Percentiles rank a stretch among this genome's conserved stretches.
Evolutionary conservation across 2,329 filamentous ascomycete species (phyloP).

Genomic region (Cladophialophora chaetospira): DNA sequence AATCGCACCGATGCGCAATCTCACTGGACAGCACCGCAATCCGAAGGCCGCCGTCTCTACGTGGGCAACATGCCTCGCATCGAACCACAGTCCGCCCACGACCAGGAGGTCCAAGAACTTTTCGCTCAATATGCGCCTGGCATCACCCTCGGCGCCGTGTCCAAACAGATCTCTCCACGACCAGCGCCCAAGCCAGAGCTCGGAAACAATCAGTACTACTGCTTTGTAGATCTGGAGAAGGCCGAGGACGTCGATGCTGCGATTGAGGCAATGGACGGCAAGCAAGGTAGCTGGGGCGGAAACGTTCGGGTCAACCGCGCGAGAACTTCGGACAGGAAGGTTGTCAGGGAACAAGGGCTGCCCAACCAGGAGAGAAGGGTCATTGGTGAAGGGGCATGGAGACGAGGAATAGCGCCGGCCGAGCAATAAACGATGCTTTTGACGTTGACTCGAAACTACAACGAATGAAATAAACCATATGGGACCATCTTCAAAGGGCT

Average conservation of each 20-base stretch:
- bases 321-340: constrained; percentile 30
- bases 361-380: constrained; percentile 4
- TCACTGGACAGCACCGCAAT: constrained; percentile 34
- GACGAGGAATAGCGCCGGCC: neutral
- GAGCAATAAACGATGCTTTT: neutral
- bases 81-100: constrained; percentile 44
- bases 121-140: constrained; percentile 41
- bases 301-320: constrained; percentile 45
- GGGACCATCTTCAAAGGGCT: too few species aligned
- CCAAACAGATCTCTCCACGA: constrained; percentile 60
- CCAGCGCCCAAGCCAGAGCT: constrained; percentile 53
- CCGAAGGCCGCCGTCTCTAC: constrained; percentile 47
- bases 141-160: constrained; percentile 50
- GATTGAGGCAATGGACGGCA: constrained; percentile 47
- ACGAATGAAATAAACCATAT: too few species aligned
- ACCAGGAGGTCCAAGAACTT: constrained; percentile 46
- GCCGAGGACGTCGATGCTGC: constrained; percentile 57
- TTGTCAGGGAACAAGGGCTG: constrained; percentile 27
- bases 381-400: constrained; percentile 6
- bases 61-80: constrained; percentile 51
- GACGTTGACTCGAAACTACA: neutral
- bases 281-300: constrained; percentile 44
- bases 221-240: constrained; percentile 65
- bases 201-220: constrained; percentile 62
- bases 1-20: constrained; percentile 43